A percentile compares a stretch with the other conserved stretches of the same genome.
These are phyloP conservation scores for Calocybe gambosa DNA, from an alignment of 1,284 basidiomycete genomes.

Conservation along the genomic window DNA sequence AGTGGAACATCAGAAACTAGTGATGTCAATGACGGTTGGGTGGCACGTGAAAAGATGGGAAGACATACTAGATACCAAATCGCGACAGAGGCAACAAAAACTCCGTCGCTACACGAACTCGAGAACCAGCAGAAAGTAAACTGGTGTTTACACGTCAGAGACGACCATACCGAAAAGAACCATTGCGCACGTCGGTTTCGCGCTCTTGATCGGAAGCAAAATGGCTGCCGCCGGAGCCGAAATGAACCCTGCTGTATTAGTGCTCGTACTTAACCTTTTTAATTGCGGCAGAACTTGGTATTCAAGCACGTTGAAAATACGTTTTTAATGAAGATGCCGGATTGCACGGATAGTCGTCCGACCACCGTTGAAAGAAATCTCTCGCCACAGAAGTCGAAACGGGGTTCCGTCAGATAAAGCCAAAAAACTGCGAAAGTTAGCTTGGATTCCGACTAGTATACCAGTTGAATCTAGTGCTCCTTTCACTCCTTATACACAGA, in stretches of 20 bases:
- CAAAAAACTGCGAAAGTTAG: too few relatives aligned
- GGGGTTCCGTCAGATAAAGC: too few relatives aligned
- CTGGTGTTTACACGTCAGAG: not conserved
- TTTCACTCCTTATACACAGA: not conserved
- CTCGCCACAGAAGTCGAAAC: too few relatives aligned
- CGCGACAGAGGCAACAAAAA: too few relatives aligned
- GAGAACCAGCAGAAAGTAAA: too few relatives aligned
- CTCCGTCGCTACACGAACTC: too few relatives aligned
- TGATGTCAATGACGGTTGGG: constrained; percentile 5
- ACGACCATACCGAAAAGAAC: not conserved
- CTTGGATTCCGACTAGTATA: not conserved
- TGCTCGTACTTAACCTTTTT: not conserved
- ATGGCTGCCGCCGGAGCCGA: not conserved
- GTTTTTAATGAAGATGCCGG: too few relatives aligned
- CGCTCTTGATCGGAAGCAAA: not conserved
- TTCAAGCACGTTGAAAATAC: too few relatives aligned
- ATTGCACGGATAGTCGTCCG: too few relatives aligned
- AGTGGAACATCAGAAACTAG: constrained; percentile 14
- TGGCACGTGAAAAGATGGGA: not conserved
- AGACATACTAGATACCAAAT: not conserved
- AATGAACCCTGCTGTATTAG: not conserved
- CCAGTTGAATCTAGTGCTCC: not conserved
- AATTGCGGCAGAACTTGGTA: not conserved
- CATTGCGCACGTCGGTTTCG: not conserved
- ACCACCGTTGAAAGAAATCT: too few relatives aligned